Evolutionary conservation across 345 rosid genomes (phyloP).

Genomic region (Garcia nutans): DNA sequence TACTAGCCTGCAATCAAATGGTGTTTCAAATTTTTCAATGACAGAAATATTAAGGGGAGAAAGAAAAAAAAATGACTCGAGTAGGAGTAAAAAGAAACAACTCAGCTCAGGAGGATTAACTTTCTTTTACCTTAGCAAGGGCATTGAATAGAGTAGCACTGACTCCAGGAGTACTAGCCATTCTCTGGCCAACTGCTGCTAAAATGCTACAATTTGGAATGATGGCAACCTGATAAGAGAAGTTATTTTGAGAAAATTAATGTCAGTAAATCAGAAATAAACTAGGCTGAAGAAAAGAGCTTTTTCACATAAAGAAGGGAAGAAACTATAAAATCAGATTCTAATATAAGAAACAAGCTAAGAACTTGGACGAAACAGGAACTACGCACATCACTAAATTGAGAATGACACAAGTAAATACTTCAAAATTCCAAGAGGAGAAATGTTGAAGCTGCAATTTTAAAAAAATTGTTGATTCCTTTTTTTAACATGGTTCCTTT

Average conservation of each 20-base stretch:
- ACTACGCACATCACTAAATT: not conserved
- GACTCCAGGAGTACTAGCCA: slow-evolving; percentile 99
- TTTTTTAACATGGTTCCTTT: not conserved
- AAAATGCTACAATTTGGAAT: slow-evolving; percentile 91
- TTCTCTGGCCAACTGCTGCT: slow-evolving; percentile 97
- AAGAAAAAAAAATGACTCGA: not conserved
- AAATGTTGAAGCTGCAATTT: not conserved
- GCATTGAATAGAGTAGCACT: slow-evolving; percentile 97
- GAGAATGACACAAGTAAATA: not conserved
- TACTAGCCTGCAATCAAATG: slow-evolving; percentile 70
- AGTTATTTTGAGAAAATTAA: slow-evolving; percentile 18
- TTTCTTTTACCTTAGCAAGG: slow-evolving; percentile 69
- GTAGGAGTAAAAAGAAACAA: no score
- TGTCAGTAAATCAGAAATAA: slow-evolving; percentile 6
- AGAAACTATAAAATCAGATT: not conserved
- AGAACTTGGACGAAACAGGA: not conserved
- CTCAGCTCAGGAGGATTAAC: not conserved
- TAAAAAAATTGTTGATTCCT: no score
- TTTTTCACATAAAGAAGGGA: not conserved
- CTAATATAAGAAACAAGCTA: not conserved
- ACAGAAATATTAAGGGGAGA: not conserved
- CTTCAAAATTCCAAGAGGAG: not conserved
- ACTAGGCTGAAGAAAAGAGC: not conserved
- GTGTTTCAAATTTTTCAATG: not conserved
- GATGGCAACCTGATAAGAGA: slow-evolving; percentile 63